A percentile compares a stretch with the other conserved stretches of the same genome.
Conservation (phyloP, 306 rosid genomes). For the Dalbergia oliveri region DNA sequence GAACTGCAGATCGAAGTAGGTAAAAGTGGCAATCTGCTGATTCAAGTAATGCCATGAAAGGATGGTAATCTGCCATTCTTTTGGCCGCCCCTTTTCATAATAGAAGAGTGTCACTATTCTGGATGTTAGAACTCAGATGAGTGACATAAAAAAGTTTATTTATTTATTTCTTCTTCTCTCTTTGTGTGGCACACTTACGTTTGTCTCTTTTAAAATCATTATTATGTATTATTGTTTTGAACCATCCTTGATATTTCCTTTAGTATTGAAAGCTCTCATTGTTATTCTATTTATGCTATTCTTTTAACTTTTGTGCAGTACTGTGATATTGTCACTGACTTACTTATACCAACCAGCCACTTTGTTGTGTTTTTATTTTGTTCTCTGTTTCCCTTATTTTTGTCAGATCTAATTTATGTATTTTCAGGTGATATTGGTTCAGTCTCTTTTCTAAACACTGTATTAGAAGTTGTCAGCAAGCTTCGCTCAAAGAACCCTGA, state of each 20-base stretch:
- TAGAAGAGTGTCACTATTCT: neutral
- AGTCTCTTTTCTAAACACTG: constrained; percentile 76
- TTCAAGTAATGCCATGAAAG: constrained; percentile 8
- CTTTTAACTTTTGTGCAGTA: neutral
- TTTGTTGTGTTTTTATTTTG: no score
- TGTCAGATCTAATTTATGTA: constrained; percentile 10
- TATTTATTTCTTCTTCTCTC: neutral
- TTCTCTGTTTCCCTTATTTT: neutral
- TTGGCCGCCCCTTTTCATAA: neutral
- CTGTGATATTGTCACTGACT: no score
- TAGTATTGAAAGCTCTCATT: no score
- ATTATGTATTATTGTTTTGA: no score
- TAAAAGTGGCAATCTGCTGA: constrained; percentile 2
- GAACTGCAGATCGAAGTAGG: neutral
- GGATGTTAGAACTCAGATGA: constrained; percentile 1
- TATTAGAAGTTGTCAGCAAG: constrained; percentile 76
- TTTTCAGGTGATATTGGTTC: constrained; percentile 89
- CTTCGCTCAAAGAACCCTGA: constrained; percentile 78
- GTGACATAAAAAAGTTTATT: neutral
- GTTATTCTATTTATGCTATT: constrained; percentile 13
- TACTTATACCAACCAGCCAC: neutral
- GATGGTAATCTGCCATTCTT: neutral
- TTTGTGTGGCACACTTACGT: neutral
- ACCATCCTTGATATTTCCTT: no score
- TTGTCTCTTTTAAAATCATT: neutral